Conservation (phyloP, 1,139 yeast species). For the Yamadazyma conglobata region DNA sequence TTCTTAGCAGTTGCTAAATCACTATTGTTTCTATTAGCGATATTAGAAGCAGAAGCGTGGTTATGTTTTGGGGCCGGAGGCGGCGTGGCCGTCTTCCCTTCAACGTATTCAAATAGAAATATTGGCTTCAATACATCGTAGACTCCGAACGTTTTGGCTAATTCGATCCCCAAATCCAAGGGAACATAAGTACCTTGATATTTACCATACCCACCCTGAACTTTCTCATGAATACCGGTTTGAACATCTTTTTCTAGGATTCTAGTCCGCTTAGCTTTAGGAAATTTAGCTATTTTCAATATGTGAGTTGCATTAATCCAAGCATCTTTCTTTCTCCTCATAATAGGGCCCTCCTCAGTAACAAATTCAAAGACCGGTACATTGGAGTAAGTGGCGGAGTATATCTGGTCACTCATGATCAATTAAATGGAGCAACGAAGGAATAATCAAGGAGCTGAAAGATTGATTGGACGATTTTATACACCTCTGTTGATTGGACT, state of each 20-base stretch:
- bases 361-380: conserved; percentile 73
- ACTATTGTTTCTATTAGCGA: conserved; percentile 40
- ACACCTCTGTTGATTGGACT: too few relatives aligned
- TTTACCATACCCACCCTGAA: conserved; percentile 93
- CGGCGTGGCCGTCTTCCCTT: conserved; percentile 60
- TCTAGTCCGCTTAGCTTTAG: conserved; percentile 81
- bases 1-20: conserved; percentile 14
- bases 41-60: conserved; percentile 58
- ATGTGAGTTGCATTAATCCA: conserved; percentile 93
- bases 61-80: conserved; percentile 85
- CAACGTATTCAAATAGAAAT: conserved; percentile 57
- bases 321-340: conserved; percentile 77
- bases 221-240: conserved; percentile 82
- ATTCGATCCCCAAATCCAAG: conserved; percentile 53
- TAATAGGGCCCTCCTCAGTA: conserved; percentile 70
- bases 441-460: too few relatives aligned
- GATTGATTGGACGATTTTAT: too few relatives aligned
- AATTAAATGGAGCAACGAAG: too few relatives aligned
- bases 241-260: conserved; percentile 86
- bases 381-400: conserved; percentile 78
- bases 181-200: conserved; percentile 97
- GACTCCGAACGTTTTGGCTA: conserved; percentile 75
- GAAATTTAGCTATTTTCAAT: conserved; percentile 80
- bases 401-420: conserved; percentile 43
- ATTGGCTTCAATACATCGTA: conserved; percentile 62